A percentile compares a stretch with the other conserved stretches of the same genome.
These are phyloP conservation scores for Mucuna pruriens DNA, from an alignment of 306 rosid species.

Conservation along the genomic window DNA sequence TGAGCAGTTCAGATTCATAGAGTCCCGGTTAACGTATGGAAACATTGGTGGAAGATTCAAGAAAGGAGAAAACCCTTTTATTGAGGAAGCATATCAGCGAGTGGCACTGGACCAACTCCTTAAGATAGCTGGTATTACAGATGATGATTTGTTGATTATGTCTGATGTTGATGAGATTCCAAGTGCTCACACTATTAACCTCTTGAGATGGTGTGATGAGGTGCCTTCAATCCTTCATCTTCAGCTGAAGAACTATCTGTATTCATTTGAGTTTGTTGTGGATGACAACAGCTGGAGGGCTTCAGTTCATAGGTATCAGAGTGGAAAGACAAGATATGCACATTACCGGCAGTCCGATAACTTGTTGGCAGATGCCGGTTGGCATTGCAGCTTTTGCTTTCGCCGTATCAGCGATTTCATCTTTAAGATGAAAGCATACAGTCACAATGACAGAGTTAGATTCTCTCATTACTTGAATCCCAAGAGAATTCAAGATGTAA, in stretches of 20 bases:
- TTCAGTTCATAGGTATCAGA: conserved; percentile 72
- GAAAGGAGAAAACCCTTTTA: conserved; percentile 83
- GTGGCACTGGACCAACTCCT: conserved; percentile 77
- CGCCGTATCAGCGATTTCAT: conserved; percentile 73
- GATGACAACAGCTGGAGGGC: conserved; percentile 92
- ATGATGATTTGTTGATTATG: conserved; percentile 88
- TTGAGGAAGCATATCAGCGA: conserved; percentile 87
- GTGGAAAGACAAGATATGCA: conserved; percentile 70
- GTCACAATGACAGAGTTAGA: conserved; percentile 77
- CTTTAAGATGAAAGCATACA: conserved; percentile 92
- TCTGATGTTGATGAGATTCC: conserved; percentile 95
- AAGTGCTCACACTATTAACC: conserved; percentile 84
- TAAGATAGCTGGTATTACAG: conserved; percentile 70
- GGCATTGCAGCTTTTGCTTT: conserved; percentile 97
- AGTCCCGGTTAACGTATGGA: conserved; percentile 70
- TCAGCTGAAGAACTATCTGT: conserved; percentile 77
- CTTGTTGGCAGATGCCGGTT: conserved; percentile 84
- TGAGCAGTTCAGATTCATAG: conserved; percentile 63
- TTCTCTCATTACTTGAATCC: conserved; percentile 71
- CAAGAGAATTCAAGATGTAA: conserved; percentile 68
- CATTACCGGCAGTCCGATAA: conserved; percentile 83
- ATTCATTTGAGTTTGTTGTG: conserved; percentile 78
- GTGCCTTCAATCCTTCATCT: conserved; percentile 75
- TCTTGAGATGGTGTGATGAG: conserved; percentile 85
- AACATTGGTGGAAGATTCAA: conserved; percentile 67